A percentile compares a stretch with the other conserved stretches of the same genome.
Evolutionary conservation across 805 yeast genomes (phyloP).

Genomic region (Soucietia sequanensis): DNA sequence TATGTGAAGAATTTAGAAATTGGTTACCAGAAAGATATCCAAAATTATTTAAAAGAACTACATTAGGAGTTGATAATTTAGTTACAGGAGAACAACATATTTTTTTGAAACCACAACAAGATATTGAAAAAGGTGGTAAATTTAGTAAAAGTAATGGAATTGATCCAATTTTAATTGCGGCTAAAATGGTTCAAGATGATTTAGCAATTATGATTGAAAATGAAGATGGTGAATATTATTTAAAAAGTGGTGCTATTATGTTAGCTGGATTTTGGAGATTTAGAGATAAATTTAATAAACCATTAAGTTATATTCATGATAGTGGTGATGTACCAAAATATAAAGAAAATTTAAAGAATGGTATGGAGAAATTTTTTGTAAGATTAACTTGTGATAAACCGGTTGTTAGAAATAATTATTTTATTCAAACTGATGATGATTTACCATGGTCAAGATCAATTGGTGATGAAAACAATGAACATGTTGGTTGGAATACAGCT

Average conservation of each 20-base stretch:
- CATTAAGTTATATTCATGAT: constrained; percentile 58
- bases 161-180: constrained; percentile 61
- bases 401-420: constrained; percentile 66
- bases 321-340: constrained; percentile 69
- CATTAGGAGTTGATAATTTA: constrained; percentile 48
- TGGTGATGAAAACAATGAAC: constrained; percentile 52
- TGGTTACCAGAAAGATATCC: constrained; percentile 62
- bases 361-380: constrained; percentile 66
- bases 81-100: constrained; percentile 53
- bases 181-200: constrained; percentile 63
- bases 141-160: constrained; percentile 27
- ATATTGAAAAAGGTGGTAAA: constrained; percentile 17
- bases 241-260: constrained; percentile 61
- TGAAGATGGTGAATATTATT: constrained; percentile 53
- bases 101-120: constrained; percentile 14
- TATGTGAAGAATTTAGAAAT: constrained; percentile 49
- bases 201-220: constrained; percentile 65
- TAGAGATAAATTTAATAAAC: constrained; percentile 55
- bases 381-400: constrained; percentile 58
- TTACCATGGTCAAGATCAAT: constrained; percentile 65
- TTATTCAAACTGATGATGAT: constrained; percentile 60
- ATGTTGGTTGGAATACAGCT: constrained; percentile 68
- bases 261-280: constrained; percentile 73
- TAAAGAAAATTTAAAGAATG: constrained; percentile 52
- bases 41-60: constrained; percentile 44